phyloP scores from a whole-genome alignment of 2,329 filamentous ascomycete genomes.

The Exophiala mesophila region DNA sequence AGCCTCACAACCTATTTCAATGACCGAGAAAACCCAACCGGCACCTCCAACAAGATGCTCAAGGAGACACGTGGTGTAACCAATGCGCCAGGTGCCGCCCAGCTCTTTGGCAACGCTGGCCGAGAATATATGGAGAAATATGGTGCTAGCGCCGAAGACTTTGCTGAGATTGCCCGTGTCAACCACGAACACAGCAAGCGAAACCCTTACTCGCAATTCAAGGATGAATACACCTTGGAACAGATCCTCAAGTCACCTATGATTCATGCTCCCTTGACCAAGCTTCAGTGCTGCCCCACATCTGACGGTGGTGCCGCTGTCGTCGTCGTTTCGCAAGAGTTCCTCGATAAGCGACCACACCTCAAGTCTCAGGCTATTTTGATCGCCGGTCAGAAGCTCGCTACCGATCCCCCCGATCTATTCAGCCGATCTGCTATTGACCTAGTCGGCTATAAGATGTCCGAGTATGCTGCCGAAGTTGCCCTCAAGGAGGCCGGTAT shows the following conservation, averaged over 20 bases:
- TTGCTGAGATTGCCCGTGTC: conserved; percentile 87
- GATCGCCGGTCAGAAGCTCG: conserved; percentile 80
- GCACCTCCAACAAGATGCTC: conserved; percentile 73
- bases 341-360: conserved; percentile 79
- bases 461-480: conserved; percentile 59
- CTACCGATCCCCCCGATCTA: conserved; percentile 75
- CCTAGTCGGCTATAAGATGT: conserved; percentile 85
- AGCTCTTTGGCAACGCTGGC: conserved; percentile 94
- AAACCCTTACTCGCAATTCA: conserved; percentile 98
- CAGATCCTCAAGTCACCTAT: conserved; percentile 70
- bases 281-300: conserved; percentile 97
- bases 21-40: conserved; percentile 75
- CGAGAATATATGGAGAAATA: conserved; percentile 94
- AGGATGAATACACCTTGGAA: conserved; percentile 81
- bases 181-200: conserved; percentile 88
- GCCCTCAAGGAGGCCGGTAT: conserved; percentile 72
- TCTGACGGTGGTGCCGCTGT: conserved; percentile 88
- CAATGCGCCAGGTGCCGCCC: conserved; percentile 78
- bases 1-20: conserved; percentile 78
- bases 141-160: conserved; percentile 77
- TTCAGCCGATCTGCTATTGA: conserved; percentile 81
- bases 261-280: conserved; percentile 84
- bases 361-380: conserved; percentile 77
- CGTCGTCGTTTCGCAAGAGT: conserved; percentile 80
- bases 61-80: conserved; percentile 72